Evolutionary conservation across 352 stramenopile species (phyloP), one percentile per base, ranked within the genome.

Genomic region (Globisporangium carolinianum): DNA sequence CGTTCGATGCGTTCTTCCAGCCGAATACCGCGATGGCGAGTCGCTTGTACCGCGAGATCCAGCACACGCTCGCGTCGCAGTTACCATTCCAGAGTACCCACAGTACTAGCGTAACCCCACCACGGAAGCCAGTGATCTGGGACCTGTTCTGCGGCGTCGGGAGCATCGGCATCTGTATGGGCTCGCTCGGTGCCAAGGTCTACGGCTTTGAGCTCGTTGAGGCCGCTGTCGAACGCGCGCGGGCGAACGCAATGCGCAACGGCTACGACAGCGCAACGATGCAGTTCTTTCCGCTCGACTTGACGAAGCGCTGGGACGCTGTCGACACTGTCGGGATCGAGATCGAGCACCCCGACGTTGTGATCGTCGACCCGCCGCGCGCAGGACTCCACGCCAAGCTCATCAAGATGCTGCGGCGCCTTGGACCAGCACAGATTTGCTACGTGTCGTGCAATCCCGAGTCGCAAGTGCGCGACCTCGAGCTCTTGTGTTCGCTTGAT

Each of bases 371-470:
- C 50, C 83, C 83, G 6, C 83, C 83, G 7, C 79, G 83, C 18
- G 76, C 76, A 24, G 83, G 83, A 5, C 61, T 92, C 35, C 77
- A 87, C 65, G 75, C 72, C 46, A 87, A 87, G 43, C 78, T 92
- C 2, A 69, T 88, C 48, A 64, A 73, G 39, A 70, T 86, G 39
- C 64, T 92, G 7, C 69, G 66, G 12, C 69, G 65, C 0, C 61
- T 92, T 6, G 65, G 60, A 0, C 74, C 78, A 5, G 39, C 51
- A 2, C 62, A 76, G 36, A 83, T 92, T 50, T 84, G 81, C 62
- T 92, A 92, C 58, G 79, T 92, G 15, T 92, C 83, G 46, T 92
- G 83, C 62, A 92, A 92, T 49, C 76, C 75, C 0, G 58, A 77
- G 36, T 87, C 75, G 0, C 83, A 92, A 63, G 79, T 73, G 11